These are phyloP conservation scores for Cornus florida DNA, from an alignment of 148 eudicot genomes.

Conservation along the genomic window DNA sequence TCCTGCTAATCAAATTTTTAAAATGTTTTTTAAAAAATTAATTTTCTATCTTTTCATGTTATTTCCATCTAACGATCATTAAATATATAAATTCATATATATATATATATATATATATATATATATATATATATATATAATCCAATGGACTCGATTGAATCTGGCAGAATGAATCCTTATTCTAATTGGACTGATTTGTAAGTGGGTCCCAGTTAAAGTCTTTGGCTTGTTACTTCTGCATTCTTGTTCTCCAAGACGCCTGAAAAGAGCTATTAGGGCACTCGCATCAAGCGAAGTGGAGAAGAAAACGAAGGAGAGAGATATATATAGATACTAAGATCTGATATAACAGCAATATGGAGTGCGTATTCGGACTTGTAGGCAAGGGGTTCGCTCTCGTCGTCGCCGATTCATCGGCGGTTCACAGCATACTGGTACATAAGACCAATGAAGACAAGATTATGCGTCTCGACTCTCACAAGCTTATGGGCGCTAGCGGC, in stretches of 20 bases:
- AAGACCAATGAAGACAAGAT: slow-evolving; percentile 83
- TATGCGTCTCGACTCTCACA: slow-evolving; percentile 88
- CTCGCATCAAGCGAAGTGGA: neutral
- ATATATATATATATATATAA: too few relatives aligned
- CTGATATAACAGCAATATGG: slow-evolving; percentile 35
- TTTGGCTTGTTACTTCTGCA: neutral
- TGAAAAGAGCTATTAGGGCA: neutral
- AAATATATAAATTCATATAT: too few relatives aligned
- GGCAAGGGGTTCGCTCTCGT: slow-evolving; percentile 74
- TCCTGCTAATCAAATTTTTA: too few relatives aligned
- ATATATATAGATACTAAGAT: neutral
- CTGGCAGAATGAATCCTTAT: too few relatives aligned
- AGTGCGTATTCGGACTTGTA: slow-evolving; percentile 81
- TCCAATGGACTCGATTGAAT: too few relatives aligned
- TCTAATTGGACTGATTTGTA: too few relatives aligned
- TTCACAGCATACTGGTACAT: slow-evolving; percentile 76
- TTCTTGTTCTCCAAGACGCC: neutral
- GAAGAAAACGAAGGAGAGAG: slow-evolving; percentile 6
- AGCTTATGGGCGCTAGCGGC: slow-evolving; percentile 87
- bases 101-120: too few relatives aligned
- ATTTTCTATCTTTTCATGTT: too few relatives aligned
- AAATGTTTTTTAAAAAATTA: too few relatives aligned
- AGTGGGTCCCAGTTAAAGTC: too few relatives aligned
- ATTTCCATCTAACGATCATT: too few relatives aligned
- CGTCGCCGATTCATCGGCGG: slow-evolving; percentile 84